Evolutionary conservation across 441 rosid species (phyloP), one percentile per base, ranked within the genome.

Genomic region (Flueggea neowawraea): DNA sequence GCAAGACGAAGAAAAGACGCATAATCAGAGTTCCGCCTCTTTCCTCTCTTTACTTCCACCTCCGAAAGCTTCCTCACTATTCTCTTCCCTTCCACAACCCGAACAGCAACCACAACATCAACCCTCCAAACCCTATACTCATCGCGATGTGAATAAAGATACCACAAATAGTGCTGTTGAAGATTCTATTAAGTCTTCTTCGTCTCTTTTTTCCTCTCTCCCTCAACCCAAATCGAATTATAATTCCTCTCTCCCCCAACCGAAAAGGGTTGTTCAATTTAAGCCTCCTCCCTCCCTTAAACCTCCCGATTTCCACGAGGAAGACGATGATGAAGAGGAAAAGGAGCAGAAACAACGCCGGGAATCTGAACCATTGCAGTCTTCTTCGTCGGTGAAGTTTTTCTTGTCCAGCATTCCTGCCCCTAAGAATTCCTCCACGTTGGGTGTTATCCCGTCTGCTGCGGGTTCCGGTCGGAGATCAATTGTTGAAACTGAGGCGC

Each of bases 321-420:
- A 77, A 3, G 85, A 76, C 1, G 89, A 86, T 0, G 88, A 78
- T 61, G 76, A 82, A 58, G 80, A 66, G 63, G 77, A 76, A 52
- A 80, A 76, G 68, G 80, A 64, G 50, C 68, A 78, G 54, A 78
- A 71, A 65, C 17, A 36, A 9, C n/a, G 14, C 12, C 2, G 33
- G 1, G 80, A 74, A 43, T 68, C 79, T 15, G 68, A 77, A 8
- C 16, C 60, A 6, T 58, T 43, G 12, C 58, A 72, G 0, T 75
- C 73, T 50, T 43, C 71, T 59, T 66, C 82, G 12, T 87, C 96
- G 0, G 94, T 83, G 14, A 82, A 22, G 47, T 87, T 94, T 0
- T 88, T 91, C 69, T 74, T 91, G 55, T 91, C 96, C 2, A 78
- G 80, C 57, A 82, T 95, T 57, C 97, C 97, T 1, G 92, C 91